These are phyloP conservation scores for Castanea mollissima DNA, from an alignment of 306 rosid genomes.

Conservation along the genomic window DNA sequence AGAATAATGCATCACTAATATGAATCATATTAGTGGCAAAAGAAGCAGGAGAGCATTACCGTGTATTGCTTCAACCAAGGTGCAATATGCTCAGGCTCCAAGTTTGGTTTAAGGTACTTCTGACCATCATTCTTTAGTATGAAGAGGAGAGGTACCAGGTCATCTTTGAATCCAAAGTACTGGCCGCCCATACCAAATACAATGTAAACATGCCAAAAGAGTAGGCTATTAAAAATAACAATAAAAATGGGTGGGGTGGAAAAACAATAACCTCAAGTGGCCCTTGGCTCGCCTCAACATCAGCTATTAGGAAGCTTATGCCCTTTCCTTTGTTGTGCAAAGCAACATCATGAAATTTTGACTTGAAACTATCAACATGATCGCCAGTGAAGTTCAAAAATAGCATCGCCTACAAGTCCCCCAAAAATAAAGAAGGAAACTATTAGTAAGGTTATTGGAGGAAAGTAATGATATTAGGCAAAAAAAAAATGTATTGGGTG, in stretches of 20 bases:
- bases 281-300: slow-evolving; percentile 60
- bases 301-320: slow-evolving; percentile 72
- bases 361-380: slow-evolving; percentile 54
- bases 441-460: no score
- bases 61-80: slow-evolving; percentile 77
- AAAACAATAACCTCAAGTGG: slow-evolving; percentile 67
- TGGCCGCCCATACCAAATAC: slow-evolving; percentile 32
- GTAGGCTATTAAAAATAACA: neutral
- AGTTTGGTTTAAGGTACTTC: slow-evolving; percentile 61
- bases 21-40: neutral
- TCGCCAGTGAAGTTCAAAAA: slow-evolving; percentile 61
- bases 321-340: slow-evolving; percentile 56
- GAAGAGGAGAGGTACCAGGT: slow-evolving; percentile 71
- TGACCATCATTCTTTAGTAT: slow-evolving; percentile 57
- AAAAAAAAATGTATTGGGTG: no score
- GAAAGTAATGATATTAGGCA: no score
- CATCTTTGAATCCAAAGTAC: slow-evolving; percentile 85
- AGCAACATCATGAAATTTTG: slow-evolving; percentile 69
- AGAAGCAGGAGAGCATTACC: slow-evolving; percentile 37
- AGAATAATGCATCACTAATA: neutral
- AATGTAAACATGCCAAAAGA: slow-evolving; percentile 17
- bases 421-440: neutral
- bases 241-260: slow-evolving; percentile 9
- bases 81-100: slow-evolving; percentile 64
- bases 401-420: slow-evolving; percentile 63